phyloP scores from a whole-genome alignment of 2,329 filamentous ascomycete species.

The Fusarium sp. region DNA sequence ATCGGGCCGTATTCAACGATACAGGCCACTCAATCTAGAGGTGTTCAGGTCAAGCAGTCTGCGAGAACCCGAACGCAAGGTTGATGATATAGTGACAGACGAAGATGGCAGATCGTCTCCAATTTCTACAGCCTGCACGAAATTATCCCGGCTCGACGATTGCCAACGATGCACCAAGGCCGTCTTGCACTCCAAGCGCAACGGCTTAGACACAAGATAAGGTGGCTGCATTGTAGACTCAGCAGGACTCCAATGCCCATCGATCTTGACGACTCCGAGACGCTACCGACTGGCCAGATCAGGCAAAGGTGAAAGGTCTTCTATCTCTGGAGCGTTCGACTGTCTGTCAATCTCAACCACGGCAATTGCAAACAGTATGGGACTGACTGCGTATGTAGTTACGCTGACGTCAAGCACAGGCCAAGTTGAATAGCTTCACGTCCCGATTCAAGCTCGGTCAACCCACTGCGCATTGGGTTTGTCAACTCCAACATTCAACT shows the following conservation, averaged over 20 bases:
- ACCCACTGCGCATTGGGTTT: no score
- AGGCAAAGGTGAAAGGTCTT: background rate
- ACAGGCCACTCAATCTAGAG: background rate
- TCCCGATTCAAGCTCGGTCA: background rate
- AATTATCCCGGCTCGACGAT: rapidly evolving
- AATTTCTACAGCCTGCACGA: no score
- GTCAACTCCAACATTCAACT: background rate
- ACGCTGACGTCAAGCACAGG: no score
- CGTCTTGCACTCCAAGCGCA: background rate
- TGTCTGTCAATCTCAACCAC: background rate
- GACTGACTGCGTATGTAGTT: background rate
- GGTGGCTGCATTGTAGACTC: background rate
- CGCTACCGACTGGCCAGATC: background rate
- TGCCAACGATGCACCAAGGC: background rate
- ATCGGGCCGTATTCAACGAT: rapidly evolving
- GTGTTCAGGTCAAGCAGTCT: background rate
- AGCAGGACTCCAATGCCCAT: background rate
- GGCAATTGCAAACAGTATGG: background rate
- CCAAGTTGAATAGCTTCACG: background rate
- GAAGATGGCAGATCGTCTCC: rapidly evolving
- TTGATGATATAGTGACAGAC: background rate
- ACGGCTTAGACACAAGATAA: background rate
- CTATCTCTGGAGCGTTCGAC: background rate
- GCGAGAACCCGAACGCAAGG: background rate
- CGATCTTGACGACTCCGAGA: background rate